Evolutionary conservation across 2,329 filamentous ascomycete species (phyloP).

Genomic region (Aureobasidium subglaciale): DNA sequence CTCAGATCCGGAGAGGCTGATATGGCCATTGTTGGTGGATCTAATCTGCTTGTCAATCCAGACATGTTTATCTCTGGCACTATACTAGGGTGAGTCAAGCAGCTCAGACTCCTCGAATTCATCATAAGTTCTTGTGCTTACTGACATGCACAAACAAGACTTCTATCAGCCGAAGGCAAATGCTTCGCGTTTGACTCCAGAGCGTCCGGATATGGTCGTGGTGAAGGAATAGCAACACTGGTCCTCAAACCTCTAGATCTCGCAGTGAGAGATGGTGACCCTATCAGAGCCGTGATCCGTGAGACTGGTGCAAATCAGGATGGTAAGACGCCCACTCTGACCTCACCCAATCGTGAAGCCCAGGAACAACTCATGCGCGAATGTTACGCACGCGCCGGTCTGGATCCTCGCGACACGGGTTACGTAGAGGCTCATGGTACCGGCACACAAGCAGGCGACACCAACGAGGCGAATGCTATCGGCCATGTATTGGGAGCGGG

Average conservation of each 20-base stretch:
- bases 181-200: conserved; percentile 31
- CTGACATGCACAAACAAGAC: too few relatives aligned
- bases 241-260: conserved; percentile 40
- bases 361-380: conserved; percentile 32
- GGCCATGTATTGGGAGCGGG: not conserved
- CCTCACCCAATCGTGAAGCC: conserved; percentile 30
- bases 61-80: too few relatives aligned
- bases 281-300: conserved; percentile 34
- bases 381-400: conserved; percentile 31
- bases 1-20: too few relatives aligned
- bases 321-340: conserved; percentile 34
- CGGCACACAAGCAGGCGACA: conserved; percentile 30
- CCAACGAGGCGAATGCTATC: not conserved
- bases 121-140: too few relatives aligned
- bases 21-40: too few relatives aligned
- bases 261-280: conserved; percentile 42
- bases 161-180: not conserved
- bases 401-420: conserved; percentile 21
- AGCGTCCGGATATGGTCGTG: conserved; percentile 46
- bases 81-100: too few relatives aligned
- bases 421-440: conserved; percentile 38
- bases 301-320: conserved; percentile 32
- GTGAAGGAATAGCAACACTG: conserved; percentile 47
- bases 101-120: too few relatives aligned
- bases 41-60: too few relatives aligned